Evolutionary conservation across 345 rosid species (phyloP), one percentile per base, ranked within the genome.

Genomic region (Noccaea bulbosa): DNA sequence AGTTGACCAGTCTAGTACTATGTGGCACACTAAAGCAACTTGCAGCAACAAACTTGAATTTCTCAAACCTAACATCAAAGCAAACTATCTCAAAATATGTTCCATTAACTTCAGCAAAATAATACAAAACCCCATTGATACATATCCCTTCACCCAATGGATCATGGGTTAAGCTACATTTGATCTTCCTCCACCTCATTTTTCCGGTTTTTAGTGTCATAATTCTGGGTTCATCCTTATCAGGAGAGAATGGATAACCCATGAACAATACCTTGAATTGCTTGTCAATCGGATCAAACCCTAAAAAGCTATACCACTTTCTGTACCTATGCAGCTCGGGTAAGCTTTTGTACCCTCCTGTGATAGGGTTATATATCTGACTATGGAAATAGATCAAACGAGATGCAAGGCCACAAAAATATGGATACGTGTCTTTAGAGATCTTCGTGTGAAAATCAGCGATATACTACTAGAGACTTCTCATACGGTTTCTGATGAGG

Each of bases 261-360:
- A 8, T 5, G 40, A 3, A 5, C 51, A 62, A 7, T 32, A 33
- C 16, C 54, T 62, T 62, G 33, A 5, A 62, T 46, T 62, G 33
- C 40, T 62, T 62, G 15, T 46, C 67, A 47, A 46, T 33, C 16
- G 67, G 54, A 62, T 62, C 67, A 62, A 62, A 62, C 43, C 54
- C 54, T 32, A 46, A 15, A 41, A 24, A 41, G 34, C 15, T 11
- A 2, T 0, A 1, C 63, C 10, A 20, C 0, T 20, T 0, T 10
- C 3, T 7, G 3, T 3, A 0, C 6, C 6, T 11, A 1, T 0
- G 0, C 16, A 24, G 4, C 8, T n/a, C 0, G 40, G 65, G 65
- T 43, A 61, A 43, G n/a, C 1, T 2, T 0, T 1, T 2, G 14
- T 12, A 43, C 8, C 27, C 12, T 8, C 51, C 51, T 1, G 51